Percentiles rank a stretch among this genome's conserved stretches.
phyloP scores from a whole-genome alignment of 1,139 yeast genomes.

The Hansenula sp. region DNA sequence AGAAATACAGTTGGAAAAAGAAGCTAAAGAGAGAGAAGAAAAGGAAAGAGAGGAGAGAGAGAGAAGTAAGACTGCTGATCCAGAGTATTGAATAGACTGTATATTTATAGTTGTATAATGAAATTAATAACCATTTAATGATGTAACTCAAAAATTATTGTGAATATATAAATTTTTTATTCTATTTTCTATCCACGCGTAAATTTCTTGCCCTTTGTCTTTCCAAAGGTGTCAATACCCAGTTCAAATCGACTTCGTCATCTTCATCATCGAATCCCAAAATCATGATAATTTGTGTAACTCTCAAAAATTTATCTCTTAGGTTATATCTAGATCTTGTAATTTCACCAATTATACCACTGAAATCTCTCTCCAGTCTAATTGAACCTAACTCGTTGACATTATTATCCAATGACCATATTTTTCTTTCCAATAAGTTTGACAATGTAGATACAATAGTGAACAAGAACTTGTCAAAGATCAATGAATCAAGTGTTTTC shows the following conservation, averaged over 20 bases:
- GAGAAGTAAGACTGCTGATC: background rate
- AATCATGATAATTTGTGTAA: conserved; percentile 78
- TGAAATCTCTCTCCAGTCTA: conserved; percentile 77
- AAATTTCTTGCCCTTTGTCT: conserved; percentile 52
- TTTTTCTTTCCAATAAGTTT: conserved; percentile 57
- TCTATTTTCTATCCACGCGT: conserved; percentile 38
- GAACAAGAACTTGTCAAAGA: conserved; percentile 42
- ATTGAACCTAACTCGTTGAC: conserved; percentile 84
- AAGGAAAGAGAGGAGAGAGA: background rate
- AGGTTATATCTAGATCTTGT: conserved; percentile 62
- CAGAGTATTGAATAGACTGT: background rate
- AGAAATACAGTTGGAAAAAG: conserved; percentile 21
- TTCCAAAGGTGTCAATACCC: conserved; percentile 81
- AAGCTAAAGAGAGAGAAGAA: conserved; percentile 11
- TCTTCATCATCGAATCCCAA: conserved; percentile 86
- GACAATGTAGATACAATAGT: conserved; percentile 48
- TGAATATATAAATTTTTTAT: too few relatives aligned
- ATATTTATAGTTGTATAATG: too few relatives aligned
- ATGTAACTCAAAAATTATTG: background rate
- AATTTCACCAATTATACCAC: conserved; percentile 63
- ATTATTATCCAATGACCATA: conserved; percentile 59
- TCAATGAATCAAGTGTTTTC: conserved; percentile 48
- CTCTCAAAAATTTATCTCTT: conserved; percentile 72
- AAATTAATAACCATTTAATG: background rate
- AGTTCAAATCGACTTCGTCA: conserved; percentile 51